phyloP scores from a whole-genome alignment of 2,329 filamentous ascomycete genomes.

The Epichloe sp. region DNA sequence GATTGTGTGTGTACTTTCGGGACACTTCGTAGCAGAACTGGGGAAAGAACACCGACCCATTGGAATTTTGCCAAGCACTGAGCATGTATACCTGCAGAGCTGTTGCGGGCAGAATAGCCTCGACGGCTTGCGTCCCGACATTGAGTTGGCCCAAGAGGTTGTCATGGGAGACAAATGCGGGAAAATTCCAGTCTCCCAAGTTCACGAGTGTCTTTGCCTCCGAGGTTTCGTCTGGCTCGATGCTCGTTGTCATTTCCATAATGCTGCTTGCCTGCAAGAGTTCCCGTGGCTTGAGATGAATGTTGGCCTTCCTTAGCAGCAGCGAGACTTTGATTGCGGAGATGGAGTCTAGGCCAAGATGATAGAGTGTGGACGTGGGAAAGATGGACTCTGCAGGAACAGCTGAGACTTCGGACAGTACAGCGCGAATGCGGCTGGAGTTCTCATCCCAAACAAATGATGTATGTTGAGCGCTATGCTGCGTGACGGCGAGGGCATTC shows the following conservation, averaged over 20 bases:
- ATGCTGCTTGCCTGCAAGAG: slow-evolving; percentile 57
- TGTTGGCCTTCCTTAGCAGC: slow-evolving; percentile 48
- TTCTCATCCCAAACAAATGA: slow-evolving; percentile 19
- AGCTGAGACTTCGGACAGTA: slow-evolving; percentile 46
- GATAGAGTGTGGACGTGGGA: slow-evolving; percentile 56
- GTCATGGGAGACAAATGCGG: slow-evolving; percentile 25
- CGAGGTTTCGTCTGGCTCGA: background rate
- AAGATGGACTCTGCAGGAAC: slow-evolving; percentile 44
- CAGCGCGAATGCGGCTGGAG: slow-evolving; percentile 28
- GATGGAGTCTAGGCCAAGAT: slow-evolving; percentile 83
- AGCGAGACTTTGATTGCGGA: slow-evolving; percentile 74
- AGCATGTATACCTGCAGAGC: slow-evolving; percentile 75
- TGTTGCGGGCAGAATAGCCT: slow-evolving; percentile 52
- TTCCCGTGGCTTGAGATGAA: slow-evolving; percentile 56
- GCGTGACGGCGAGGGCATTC: background rate
- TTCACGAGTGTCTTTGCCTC: background rate
- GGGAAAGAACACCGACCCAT: slow-evolving; percentile 58
- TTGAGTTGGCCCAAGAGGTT: slow-evolving; percentile 25
- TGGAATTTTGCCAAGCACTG: slow-evolving; percentile 56
- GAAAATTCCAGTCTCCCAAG: slow-evolving; percentile 12
- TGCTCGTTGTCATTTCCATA: slow-evolving; percentile 41
- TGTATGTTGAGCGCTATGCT: background rate
- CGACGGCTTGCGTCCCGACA: slow-evolving; percentile 32
- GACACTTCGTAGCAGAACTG: slow-evolving; percentile 50
- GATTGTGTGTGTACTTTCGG: slow-evolving; percentile 21